Evolutionary conservation across 495 filamentous ascomycete species (phyloP), one percentile per base, ranked within the genome.

Genomic region (Penicillium chermesinum): DNA sequence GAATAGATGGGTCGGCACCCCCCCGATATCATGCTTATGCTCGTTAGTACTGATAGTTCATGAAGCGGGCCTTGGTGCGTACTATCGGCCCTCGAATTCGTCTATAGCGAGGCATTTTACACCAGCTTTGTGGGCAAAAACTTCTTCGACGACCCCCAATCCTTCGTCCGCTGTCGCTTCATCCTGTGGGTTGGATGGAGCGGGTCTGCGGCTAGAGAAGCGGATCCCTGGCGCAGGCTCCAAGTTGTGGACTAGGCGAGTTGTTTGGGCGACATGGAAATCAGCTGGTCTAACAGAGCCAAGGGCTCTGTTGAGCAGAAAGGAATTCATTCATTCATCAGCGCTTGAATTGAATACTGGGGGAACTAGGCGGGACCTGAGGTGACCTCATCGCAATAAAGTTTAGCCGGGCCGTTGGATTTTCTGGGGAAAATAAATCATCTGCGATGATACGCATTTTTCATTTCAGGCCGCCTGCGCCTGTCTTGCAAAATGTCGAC

Each of bases 1-100:
- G 80, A 50, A 96, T 82, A 2, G 84, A 83, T 21, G 82, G 84
- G 50, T 93, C 85, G 17, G 86, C 81, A 19, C 89, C 88, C n/a
- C 3, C 87, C 91, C 18, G 91, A 93, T 12, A 95, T 69, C 54
- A 96, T 75, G 59, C 86, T 89, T 16, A 8, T 1, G 33, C 56
- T 48, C 56, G 57, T 54, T 41, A 53, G 48, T 37, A 44, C 14
- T 35, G 35, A 20, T 30, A 42, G 13, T 19, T 19, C 18, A 46
- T 13, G 22, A 17, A 45, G 19, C 14, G 30, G 19, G 13, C 0
- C 3, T 17, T 10, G 21, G 42, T 12, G 68, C 84, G 56, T 67
- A 88, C 84, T 88, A 83, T 67, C 82, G 76, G 12, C 86, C 85
- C 36, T 90, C 87, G 54, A 89, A 85, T 16, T 77, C 72, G 59